phyloP scores from a whole-genome alignment of 257 asterid species.

The Nicotiana otophora region DNA sequence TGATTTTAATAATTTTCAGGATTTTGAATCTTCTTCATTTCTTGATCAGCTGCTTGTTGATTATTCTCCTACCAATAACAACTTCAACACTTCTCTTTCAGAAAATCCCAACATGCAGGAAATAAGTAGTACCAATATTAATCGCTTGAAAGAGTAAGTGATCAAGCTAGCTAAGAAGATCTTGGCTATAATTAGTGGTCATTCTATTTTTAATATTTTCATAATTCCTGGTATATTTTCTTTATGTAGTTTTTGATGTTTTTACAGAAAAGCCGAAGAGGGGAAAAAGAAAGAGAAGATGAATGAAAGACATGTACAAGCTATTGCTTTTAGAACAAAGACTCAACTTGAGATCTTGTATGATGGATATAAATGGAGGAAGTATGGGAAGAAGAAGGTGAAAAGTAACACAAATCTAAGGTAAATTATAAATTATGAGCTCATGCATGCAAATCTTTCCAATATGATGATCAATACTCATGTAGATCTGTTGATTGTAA shows the following conservation, averaged over 20 bases:
- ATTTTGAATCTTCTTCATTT: constrained; percentile 8
- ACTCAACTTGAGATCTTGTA: constrained; percentile 49
- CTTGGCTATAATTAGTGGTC: background rate
- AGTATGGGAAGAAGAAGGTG: constrained; percentile 68
- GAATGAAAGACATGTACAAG: background rate
- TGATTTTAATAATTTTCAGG: background rate
- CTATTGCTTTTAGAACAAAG: constrained; percentile 37
- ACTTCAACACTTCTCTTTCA: background rate
- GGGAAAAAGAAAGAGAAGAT: background rate
- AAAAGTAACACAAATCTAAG: constrained; percentile 59
- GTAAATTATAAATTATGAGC: constrained; percentile 19
- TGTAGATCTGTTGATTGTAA: background rate
- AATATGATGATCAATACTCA: background rate
- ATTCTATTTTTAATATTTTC: background rate
- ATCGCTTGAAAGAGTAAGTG: constrained; percentile 14
- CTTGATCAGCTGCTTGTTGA: constrained; percentile 2
- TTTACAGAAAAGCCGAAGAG: constrained; percentile 5
- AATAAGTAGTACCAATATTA: constrained; percentile 7
- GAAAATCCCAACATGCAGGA: constrained; percentile 9
- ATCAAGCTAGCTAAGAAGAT: background rate
- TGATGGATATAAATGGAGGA: constrained; percentile 68
- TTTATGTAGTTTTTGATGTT: background rate
- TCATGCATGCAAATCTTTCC: background rate
- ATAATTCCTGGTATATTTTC: background rate
- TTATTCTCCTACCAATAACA: background rate